phyloP scores from a whole-genome alignment of 352 stramenopile genomes.

The Poterioochromonas sp. region DNA sequence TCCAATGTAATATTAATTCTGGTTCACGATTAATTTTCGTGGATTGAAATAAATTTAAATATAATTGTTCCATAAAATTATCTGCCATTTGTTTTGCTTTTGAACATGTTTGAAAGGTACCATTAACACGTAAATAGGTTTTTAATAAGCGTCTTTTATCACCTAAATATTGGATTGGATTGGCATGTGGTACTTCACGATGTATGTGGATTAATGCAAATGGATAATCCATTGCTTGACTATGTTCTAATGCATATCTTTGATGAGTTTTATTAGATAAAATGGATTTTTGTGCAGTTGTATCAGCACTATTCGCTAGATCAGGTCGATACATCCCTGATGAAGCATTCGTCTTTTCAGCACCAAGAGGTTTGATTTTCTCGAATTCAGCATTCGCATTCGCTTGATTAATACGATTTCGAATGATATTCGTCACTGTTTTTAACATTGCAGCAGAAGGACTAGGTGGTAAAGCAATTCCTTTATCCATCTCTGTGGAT shows the following conservation, averaged over 20 bases:
- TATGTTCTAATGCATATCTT: no score
- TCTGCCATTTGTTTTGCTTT: conserved; percentile 17
- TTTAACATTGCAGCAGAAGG: no score
- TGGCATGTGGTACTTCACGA: not conserved
- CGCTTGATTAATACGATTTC: no score
- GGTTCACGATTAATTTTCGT: not conserved
- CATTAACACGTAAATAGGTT: not conserved
- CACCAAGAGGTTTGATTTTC: not conserved
- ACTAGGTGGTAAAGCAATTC: no score
- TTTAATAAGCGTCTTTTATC: not conserved
- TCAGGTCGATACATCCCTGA: not conserved
- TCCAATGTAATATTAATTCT: conserved; percentile 20
- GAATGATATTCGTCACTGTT: no score
- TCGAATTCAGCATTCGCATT: no score
- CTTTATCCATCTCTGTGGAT: no score
- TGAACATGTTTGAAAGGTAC: not conserved
- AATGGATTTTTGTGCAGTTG: no score
- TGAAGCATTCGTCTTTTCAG: not conserved
- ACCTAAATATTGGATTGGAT: not conserved
- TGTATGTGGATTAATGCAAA: conserved; percentile 31
- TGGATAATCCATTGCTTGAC: not conserved
- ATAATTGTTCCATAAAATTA: not conserved
- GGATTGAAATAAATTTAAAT: not conserved
- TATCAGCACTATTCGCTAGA: not conserved
- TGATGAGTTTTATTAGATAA: no score